Evolutionary conservation across 352 stramenopile species (phyloP).

Genomic region (Globisporangium ultimum): DNA sequence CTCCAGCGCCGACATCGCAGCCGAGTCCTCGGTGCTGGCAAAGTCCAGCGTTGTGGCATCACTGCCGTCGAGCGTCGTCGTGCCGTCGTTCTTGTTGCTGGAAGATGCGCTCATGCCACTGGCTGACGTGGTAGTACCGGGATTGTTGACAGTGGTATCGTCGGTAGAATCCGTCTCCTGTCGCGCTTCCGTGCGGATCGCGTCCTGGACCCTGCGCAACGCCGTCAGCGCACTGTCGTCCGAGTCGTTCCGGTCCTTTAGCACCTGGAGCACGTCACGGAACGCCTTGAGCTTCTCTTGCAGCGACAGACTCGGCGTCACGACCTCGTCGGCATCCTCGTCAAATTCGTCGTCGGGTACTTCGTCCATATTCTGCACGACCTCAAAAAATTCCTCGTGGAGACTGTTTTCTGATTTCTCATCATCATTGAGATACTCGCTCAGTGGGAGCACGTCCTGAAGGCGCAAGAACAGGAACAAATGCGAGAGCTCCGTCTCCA

Average conservation of each 20-base stretch:
- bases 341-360: slow-evolving; percentile 68
- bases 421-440: slow-evolving; percentile 75
- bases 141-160: too few species aligned
- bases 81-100: too few species aligned
- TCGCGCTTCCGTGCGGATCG: slow-evolving; percentile 47
- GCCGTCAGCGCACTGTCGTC: slow-evolving; percentile 54
- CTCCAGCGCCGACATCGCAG: slow-evolving; percentile 15
- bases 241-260: slow-evolving; percentile 67
- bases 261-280: slow-evolving; percentile 66
- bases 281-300: slow-evolving; percentile 83
- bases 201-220: slow-evolving; percentile 60
- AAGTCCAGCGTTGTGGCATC: slow-evolving; percentile 13
- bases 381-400: slow-evolving; percentile 83
- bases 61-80: slow-evolving; percentile 6
- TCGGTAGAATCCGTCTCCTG: slow-evolving; percentile 8
- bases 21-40: slow-evolving; percentile 5
- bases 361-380: slow-evolving; percentile 62
- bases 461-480: slow-evolving; percentile 65
- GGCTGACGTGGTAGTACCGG: too few species aligned
- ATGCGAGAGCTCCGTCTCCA: slow-evolving; percentile 66
- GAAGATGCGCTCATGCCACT: too few species aligned
- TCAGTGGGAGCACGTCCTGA: slow-evolving; percentile 51
- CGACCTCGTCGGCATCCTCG: slow-evolving; percentile 40
- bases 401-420: slow-evolving; percentile 60
- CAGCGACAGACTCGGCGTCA: slow-evolving; percentile 38